A percentile compares a stretch with the other conserved stretches of the same genome.
Conservation (phyloP, 352 stramenopile genomes). For the Globisporangium barbulae region DNA sequence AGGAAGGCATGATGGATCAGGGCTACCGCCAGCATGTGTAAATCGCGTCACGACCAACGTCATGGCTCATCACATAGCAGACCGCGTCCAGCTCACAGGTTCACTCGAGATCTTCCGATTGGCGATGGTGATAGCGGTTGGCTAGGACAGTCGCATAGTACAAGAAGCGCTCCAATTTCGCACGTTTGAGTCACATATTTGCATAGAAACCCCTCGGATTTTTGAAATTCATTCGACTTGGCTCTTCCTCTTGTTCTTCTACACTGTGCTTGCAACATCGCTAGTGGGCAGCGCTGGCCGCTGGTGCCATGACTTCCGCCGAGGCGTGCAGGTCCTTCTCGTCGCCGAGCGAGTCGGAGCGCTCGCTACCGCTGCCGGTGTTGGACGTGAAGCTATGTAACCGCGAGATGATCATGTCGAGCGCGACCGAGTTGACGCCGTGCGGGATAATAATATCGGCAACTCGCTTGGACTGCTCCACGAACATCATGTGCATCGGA, state of each 20-base stretch:
- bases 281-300: background rate
- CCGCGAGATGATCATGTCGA: conserved; percentile 92
- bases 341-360: conserved; percentile 42
- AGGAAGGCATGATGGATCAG: conserved; percentile 37
- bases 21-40: conserved; percentile 32
- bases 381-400: conserved; percentile 73
- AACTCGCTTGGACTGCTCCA: conserved; percentile 95
- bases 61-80: too few species aligned
- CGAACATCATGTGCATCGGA: conserved; percentile 98
- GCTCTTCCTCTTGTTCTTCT: background rate
- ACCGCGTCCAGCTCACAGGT: too few species aligned
- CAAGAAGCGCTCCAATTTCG: conserved; percentile 2
- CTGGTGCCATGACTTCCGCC: conserved; percentile 3
- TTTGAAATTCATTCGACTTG: background rate
- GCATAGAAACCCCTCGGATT: background rate
- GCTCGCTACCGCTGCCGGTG: conserved; percentile 35
- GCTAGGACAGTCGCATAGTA: background rate
- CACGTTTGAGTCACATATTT: conserved; percentile 5
- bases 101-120: too few species aligned
- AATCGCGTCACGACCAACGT: background rate
- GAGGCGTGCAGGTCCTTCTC: conserved; percentile 21
- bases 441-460: conserved; percentile 96
- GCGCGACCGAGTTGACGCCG: conserved; percentile 91
- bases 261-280: background rate
- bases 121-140: too few species aligned